Conservation (phyloP, 2,329 filamentous ascomycete species). For the Pezizomycotina sp. region DNA sequence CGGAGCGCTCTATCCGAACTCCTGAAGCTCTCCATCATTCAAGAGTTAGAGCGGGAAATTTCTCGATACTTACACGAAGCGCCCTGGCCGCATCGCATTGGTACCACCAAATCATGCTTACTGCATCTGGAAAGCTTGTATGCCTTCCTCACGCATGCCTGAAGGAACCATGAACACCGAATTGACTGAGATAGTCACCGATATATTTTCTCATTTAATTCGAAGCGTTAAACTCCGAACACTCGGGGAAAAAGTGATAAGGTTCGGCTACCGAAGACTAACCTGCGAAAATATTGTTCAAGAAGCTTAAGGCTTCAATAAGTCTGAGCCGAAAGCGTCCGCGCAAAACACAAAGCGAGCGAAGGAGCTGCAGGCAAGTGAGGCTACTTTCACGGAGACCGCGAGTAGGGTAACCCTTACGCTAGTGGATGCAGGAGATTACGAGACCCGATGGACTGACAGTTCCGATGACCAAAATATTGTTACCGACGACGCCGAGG, state of each 20-base stretch:
- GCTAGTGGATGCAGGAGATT: not conserved
- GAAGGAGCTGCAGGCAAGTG: not conserved
- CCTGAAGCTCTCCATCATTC: constrained; percentile 5
- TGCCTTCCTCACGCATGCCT: constrained; percentile 5
- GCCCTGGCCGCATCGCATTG: constrained; percentile 6
- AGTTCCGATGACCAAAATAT: constrained; percentile 3
- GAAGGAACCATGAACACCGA: constrained; percentile 2
- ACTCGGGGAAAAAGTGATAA: constrained; percentile 5
- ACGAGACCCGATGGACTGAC: constrained; percentile 4
- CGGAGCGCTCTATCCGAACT: constrained; percentile 1
- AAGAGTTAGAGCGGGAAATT: constrained; percentile 5
- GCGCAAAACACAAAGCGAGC: constrained; percentile 2
- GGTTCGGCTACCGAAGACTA: constrained; percentile 8
- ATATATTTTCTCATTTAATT: constrained; percentile 5
- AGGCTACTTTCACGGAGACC: constrained; percentile 1
- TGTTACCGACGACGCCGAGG: not conserved
- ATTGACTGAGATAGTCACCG: not conserved
- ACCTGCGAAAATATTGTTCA: constrained; percentile 6
- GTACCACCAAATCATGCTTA: not conserved
- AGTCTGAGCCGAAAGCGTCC: not conserved
- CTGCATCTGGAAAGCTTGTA: constrained; percentile 8
- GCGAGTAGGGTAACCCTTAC: not conserved
- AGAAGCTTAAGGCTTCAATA: constrained; percentile 1
- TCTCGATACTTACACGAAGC: constrained; percentile 3
- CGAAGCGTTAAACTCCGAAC: constrained; percentile 1